Percentiles rank a stretch among this genome's conserved stretches.
Conservation (phyloP, 2,329 filamentous ascomycete species). For the Botryotinia calthae region DNA sequence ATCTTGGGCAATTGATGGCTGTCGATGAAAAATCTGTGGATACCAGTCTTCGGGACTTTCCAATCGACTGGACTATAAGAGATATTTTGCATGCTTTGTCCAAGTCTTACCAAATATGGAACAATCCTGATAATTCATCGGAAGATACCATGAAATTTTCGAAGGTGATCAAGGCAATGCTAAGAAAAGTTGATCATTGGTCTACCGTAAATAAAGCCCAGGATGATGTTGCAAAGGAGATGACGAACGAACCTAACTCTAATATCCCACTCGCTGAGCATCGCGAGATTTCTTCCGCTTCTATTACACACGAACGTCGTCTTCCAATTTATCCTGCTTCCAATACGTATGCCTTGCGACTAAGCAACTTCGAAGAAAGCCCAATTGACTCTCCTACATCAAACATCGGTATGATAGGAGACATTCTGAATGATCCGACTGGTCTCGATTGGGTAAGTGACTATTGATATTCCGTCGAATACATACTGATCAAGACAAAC, state of each 20-base stretch:
- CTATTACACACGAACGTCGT: not conserved
- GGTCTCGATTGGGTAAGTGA: constrained; percentile 18
- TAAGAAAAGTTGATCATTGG: constrained; percentile 25
- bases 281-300: not conserved
- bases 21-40: constrained; percentile 7
- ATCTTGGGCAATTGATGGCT: constrained; percentile 27
- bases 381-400: not conserved
- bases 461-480: not conserved
- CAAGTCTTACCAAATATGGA: constrained; percentile 30
- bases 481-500: not conserved
- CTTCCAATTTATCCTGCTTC: not conserved
- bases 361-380: not conserved
- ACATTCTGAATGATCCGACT: constrained; percentile 6
- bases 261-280: not conserved
- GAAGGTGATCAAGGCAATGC: constrained; percentile 26
- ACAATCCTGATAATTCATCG: constrained; percentile 21
- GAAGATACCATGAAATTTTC: constrained; percentile 31
- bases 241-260: not conserved
- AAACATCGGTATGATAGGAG: constrained; percentile 7
- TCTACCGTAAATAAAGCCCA: not conserved
- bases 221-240: not conserved
- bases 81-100: constrained; percentile 28
- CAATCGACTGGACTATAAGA: constrained; percentile 27
- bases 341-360: not conserved
- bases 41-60: constrained; percentile 9